Conservation (phyloP, 768 basidiomycete species). For the Mrakia blollopis region DNA sequence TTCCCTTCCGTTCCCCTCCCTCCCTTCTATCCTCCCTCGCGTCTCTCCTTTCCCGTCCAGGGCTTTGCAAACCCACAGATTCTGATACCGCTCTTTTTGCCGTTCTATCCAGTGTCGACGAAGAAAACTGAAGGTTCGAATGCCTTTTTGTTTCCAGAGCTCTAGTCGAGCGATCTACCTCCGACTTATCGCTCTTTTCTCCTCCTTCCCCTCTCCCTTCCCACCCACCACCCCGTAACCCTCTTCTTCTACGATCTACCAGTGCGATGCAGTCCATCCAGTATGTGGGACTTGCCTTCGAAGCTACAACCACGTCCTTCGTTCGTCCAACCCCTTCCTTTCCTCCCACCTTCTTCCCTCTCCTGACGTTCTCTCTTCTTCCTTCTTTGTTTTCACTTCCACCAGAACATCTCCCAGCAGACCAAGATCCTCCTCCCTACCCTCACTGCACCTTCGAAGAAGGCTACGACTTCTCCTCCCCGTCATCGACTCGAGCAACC, state of each 20-base stretch:
- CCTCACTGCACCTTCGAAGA: constrained; percentile 1
- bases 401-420: constrained; percentile 1
- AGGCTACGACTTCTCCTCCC: neutral
- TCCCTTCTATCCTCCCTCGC: too few species aligned
- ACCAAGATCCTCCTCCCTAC: neutral
- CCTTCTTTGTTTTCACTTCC: neutral
- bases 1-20: neutral
- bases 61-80: too few species aligned
- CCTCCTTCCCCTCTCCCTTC: neutral
- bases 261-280: constrained; percentile 9
- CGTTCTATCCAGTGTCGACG: too few species aligned
- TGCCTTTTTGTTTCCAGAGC: too few species aligned
- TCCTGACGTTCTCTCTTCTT: neutral
- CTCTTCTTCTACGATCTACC: neutral
- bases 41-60: too few species aligned
- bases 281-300: neutral
- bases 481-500: neutral
- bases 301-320: neutral
- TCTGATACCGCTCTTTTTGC: too few species aligned
- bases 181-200: too few species aligned
- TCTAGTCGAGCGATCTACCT: too few species aligned
- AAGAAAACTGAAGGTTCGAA: too few species aligned
- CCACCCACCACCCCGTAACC: too few species aligned
- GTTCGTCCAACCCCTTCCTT: neutral
- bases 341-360: too few species aligned